Percentiles rank a stretch among this genome's conserved stretches.
phyloP scores from a whole-genome alignment of 768 basidiomycete species.

The Mycena polygramma region DNA sequence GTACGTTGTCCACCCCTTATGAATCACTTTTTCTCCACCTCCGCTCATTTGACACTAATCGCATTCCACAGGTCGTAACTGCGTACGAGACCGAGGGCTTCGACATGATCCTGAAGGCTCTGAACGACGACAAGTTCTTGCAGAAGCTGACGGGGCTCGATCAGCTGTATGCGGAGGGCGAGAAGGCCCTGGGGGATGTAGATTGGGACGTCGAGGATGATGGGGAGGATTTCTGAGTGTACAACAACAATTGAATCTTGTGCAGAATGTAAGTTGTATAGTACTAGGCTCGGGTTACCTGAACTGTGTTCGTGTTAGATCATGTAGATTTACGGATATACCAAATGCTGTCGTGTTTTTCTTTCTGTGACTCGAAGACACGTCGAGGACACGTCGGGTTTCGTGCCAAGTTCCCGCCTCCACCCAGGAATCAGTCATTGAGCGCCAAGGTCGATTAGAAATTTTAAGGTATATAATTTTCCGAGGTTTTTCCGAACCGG shows the following conservation, averaged over 20 bases:
- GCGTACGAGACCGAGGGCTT: conserved; percentile 89
- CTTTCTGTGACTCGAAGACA: conserved; percentile 24
- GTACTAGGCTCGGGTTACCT: too few relatives aligned
- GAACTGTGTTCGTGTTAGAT: not conserved
- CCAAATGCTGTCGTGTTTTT: not conserved
- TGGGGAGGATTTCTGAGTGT: conserved; percentile 44
- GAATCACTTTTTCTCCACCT: not conserved
- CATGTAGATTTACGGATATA: conserved; percentile 12
- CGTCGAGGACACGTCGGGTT: not conserved
- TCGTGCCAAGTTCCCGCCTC: too few relatives aligned
- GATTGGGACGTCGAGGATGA: conserved; percentile 83
- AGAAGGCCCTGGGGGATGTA: conserved; percentile 75
- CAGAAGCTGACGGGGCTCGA: conserved; percentile 85
- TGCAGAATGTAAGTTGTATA: not conserved
- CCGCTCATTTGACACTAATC: not conserved
- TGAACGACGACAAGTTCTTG: conserved; percentile 84
- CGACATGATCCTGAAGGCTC: conserved; percentile 81
- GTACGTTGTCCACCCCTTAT: conserved; percentile 55
- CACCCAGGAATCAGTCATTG: too few relatives aligned
- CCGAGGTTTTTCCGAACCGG: conserved; percentile 9
- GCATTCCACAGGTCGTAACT: conserved; percentile 71
- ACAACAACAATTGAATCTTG: not conserved
- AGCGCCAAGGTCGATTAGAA: not conserved
- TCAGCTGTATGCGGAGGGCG: conserved; percentile 80
- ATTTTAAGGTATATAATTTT: not conserved